Evolutionary conservation across 768 basidiomycete species (phyloP).

Genomic region (Boletus vermiculosoides): DNA sequence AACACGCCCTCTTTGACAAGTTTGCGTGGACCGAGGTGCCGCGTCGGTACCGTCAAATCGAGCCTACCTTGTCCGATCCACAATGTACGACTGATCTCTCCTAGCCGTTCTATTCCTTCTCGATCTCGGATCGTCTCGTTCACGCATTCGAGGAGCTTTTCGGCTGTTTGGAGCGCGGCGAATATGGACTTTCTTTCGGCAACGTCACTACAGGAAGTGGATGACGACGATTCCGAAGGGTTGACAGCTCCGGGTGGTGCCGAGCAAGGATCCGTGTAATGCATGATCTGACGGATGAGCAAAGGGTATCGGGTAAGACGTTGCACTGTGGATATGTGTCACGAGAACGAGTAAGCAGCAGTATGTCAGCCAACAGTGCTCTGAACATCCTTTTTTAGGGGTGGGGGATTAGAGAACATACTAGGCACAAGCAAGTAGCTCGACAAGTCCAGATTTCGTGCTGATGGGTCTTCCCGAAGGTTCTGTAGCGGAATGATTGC

Average conservation of each 20-base stretch:
- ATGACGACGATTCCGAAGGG: background rate
- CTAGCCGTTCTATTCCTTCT: conserved; percentile 77
- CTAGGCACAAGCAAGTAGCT: conserved; percentile 92
- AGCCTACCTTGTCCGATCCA: conserved; percentile 89
- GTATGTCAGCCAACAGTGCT: background rate
- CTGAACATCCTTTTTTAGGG: background rate
- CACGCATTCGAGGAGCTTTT: conserved; percentile 72
- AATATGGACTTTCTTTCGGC: conserved; percentile 59
- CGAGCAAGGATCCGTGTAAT: conserved; percentile 59
- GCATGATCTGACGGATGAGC: conserved; percentile 79
- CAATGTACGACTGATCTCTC: conserved; percentile 69
- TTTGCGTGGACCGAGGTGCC: conserved; percentile 75
- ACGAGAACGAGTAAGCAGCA: background rate
- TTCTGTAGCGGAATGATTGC: conserved; percentile 39
- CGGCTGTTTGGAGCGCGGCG: conserved; percentile 58
- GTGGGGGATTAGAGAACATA: conserved; percentile 37
- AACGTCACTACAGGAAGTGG: conserved; percentile 10
- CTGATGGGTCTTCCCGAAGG: conserved; percentile 73
- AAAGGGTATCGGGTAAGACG: conserved; percentile 93
- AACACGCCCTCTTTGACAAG: conserved; percentile 79
- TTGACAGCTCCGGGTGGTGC: conserved; percentile 24
- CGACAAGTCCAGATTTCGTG: conserved; percentile 82
- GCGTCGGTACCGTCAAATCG: conserved; percentile 88
- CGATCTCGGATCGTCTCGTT: conserved; percentile 88
- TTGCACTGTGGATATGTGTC: conserved; percentile 62